These are phyloP conservation scores for Cladophialophora yegresii DNA, from an alignment of 2,329 filamentous ascomycete species.

Conservation along the genomic window DNA sequence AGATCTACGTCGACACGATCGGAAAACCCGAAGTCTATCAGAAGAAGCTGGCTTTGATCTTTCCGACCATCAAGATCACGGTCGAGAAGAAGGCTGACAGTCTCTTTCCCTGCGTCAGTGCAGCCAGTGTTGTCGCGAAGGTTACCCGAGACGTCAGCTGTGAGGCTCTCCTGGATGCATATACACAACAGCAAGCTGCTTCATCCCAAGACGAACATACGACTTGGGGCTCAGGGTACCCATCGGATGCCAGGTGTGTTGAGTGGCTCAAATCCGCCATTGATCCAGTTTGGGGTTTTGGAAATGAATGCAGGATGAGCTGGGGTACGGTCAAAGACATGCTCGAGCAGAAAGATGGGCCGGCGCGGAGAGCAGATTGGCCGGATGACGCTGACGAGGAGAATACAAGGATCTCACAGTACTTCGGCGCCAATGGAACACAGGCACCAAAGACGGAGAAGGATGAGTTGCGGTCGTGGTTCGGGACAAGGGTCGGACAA, in stretches of 20 bases:
- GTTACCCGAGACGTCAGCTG: slow-evolving; percentile 90
- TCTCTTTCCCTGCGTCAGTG: slow-evolving; percentile 87
- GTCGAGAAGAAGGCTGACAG: slow-evolving; percentile 92
- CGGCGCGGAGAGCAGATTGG: slow-evolving; percentile 77
- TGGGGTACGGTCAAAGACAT: slow-evolving; percentile 96
- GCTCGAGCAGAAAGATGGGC: slow-evolving; percentile 68
- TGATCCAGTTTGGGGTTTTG: slow-evolving; percentile 95
- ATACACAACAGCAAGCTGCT: slow-evolving; percentile 43
- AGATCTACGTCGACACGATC: slow-evolving; percentile 95
- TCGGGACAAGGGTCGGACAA: slow-evolving; percentile 54
- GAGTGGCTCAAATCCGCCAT: slow-evolving; percentile 82
- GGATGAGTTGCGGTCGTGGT: slow-evolving; percentile 81
- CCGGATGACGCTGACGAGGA: slow-evolving; percentile 71
- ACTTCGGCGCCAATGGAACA: slow-evolving; percentile 52
- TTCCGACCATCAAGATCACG: slow-evolving; percentile 73
- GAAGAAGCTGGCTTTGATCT: slow-evolving; percentile 76
- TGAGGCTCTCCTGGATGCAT: slow-evolving; percentile 70
- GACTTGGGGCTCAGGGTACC: slow-evolving; percentile 90
- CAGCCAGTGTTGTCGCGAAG: slow-evolving; percentile 92
- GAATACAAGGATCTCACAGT: slow-evolving; percentile 71
- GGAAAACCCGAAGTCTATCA: slow-evolving; percentile 82
- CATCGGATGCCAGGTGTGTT: slow-evolving; percentile 78
- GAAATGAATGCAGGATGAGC: slow-evolving; percentile 86
- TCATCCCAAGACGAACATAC: slow-evolving; percentile 40
- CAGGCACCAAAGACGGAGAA: slow-evolving; percentile 53